A percentile compares a stretch with the other conserved stretches of the same genome.
Evolutionary conservation across 2,329 filamentous ascomycete species (phyloP).

Genomic region (Lasiodiplodia theobromae): DNA sequence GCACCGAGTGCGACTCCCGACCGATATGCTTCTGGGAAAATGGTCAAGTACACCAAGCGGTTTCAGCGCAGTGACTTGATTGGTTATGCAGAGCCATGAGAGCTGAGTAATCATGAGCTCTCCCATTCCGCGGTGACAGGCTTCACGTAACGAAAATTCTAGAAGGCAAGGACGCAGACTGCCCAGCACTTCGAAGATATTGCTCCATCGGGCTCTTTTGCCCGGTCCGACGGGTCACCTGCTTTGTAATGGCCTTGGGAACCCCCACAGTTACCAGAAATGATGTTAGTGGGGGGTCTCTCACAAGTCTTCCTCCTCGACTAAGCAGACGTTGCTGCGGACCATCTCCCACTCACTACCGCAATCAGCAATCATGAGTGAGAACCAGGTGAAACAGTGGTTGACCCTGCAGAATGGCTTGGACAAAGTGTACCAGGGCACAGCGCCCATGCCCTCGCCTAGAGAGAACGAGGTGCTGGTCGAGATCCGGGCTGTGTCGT

Average conservation of each 20-base stretch:
- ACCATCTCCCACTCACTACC: neutral
- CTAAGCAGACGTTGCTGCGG: neutral
- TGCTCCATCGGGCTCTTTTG: conserved; percentile 12
- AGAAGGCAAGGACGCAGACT: neutral
- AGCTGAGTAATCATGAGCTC: neutral
- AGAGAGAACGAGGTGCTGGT: conserved; percentile 56
- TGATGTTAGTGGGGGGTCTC: neutral
- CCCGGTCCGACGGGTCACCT: conserved; percentile 5
- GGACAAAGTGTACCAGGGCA: conserved; percentile 43
- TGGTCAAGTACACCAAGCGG: neutral
- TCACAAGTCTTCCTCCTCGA: neutral
- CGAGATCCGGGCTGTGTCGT: conserved; percentile 59
- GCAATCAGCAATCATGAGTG: conserved; percentile 19
- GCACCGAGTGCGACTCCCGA: neutral
- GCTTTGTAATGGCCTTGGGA: conserved; percentile 26
- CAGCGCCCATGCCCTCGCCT: conserved; percentile 17
- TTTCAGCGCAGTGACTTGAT: neutral
- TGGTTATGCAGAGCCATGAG: neutral
- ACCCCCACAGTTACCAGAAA: conserved; percentile 17
- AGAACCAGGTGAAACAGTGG: conserved; percentile 49
- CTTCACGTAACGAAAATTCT: conserved; percentile 5
- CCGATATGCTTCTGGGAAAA: neutral
- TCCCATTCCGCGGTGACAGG: neutral
- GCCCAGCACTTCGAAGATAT: conserved; percentile 1
- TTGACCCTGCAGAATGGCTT: conserved; percentile 52